Evolutionary conservation across 768 basidiomycete genomes (phyloP), one percentile per base, ranked within the genome.

Genomic region (Hypholoma sublateritium): DNA sequence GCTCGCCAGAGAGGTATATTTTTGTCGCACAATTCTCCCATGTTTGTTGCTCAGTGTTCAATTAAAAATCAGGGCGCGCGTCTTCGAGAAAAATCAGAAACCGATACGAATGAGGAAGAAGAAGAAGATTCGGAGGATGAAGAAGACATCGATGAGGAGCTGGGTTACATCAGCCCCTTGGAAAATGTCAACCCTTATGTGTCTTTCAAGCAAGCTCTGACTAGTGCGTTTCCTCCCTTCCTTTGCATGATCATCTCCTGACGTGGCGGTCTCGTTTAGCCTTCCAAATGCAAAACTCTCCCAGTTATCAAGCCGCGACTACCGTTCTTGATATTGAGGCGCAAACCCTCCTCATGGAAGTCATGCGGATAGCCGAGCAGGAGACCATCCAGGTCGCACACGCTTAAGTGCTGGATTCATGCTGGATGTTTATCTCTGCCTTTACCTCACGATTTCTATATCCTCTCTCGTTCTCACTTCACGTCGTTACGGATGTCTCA

Each of bases 111-210:
- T 12, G 69, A 79, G 9, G 85, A 81, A 35, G 87, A 81, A 3
- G 74, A 73, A 4, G 77, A 76, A 0, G 78, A 79, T 0, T 83
- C 83, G 3, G 84, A 85, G 22, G 84, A 79, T 17, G 80, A 79
- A 9, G 74, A 76, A 22, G 78, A 83, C 1, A 85, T 93, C 52
- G 83, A 85, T 49, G 92, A 95, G 65, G 93, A 95, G 68, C 80
- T 95, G 8, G 87, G 90, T 5, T 93, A 88, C 70, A 84, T 93
- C 69, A 93, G 90, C 64, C 84, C 91, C 46, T 78, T 95, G 39
- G 94, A 95, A 60, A 80, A 72, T 53, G 85, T 93, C 53, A 82
- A 95, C 65, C 86, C 88, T 3, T 95, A 95, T 67, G 69, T 77
- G 45, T 77, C 84, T 0, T 95, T 95, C 80, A 88, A 91, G 70